Evolutionary conservation across 306 rosid species (phyloP), one percentile per base, ranked within the genome.

Genomic region (Glycyrrhiza uralensis): DNA sequence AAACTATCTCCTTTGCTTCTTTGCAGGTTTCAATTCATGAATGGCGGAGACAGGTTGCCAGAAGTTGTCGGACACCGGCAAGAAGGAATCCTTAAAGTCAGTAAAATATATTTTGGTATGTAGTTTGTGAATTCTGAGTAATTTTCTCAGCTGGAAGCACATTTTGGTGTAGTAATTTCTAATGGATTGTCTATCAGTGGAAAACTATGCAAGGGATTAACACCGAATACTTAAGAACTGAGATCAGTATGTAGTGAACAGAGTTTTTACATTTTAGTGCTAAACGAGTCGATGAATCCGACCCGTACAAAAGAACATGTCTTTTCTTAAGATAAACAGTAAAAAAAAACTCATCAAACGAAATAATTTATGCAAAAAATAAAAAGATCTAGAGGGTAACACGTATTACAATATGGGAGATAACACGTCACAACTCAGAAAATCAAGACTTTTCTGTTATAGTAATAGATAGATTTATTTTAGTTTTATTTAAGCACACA

Each of bases 1-100:
- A 20, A 45, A 26, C 57, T 8, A 61, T 19, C 30, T 73, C 11
- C 29, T 18, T 69, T 46, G 60, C 61, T 75, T 50, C 59, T 63
- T 64, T 80, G 66, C 77, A 93, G 98, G 84, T 91, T 55, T 80
- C 94, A 13, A 79, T 88, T 69, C 80, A 42, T 24, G 61, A 86
- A 76, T 93, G 98, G 97, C 85, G 92, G 69, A 82, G 97, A 56
- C 90, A 91, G 77, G 82, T 93, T 59, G 94, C 80, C 29, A 76
- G 82, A 36, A 69, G 72, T 15, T n/a, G 50, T 65, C 79, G 22
- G 54, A 45, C 76, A 29, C 75, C 67, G 4, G 77, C 63, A 68
- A 72, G 70, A 77, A 29, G 1, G 75, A 72, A 72, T 51, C 42
- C 66, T 59, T 79, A 70, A 80, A 67, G 46, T 69, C 39, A 7